Base-by-base conservation (phyloP, 768 basidiomycete genomes). In the Agaricus bisporus region DNA sequence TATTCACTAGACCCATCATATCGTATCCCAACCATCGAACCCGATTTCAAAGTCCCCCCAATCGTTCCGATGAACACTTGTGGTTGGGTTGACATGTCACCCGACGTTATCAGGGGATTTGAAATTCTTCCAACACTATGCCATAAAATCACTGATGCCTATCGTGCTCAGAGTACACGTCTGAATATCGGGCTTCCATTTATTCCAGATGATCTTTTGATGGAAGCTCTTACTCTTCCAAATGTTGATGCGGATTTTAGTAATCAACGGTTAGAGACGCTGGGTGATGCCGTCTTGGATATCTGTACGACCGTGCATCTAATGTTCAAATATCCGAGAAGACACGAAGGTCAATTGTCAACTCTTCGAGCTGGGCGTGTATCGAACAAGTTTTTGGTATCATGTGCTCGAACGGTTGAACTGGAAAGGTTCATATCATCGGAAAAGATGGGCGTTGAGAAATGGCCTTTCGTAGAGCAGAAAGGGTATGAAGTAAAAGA, bases 201-300 rank as follows among this genome's bases (percentile, higher is more conserved):
- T 0, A 79, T 92, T 46, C 58, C 64, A 1, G 75, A 79, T 35
- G 70, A 81, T 38, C 70, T 81, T 6, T 73, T 92, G 42, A 73
- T 83, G 2, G 85, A 92, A 62, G 89, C 88, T 5, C 75, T 89
- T 20, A 91, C 89, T 1, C 70, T 91, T 10, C 93, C 92, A 1
- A 74, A 75, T 35, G 77, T 85, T 5, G 63, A 62, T 32, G 76
- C 81, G 6, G 77, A 78, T 8, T 91, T 81, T 69, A 89, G 78
- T 66, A 95, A 94, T 58, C 90, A 95, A 61, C 81, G 89, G 0
- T 65, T 95, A 51, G 93, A 95, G 65, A 93, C 91, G 0, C 72
- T 95, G 6, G 93, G 93, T 8, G 93, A 95, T 62, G 80, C 86
- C 0, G 88, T 92, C 1, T 73, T 92, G 41, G 85, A 92, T 61